These are phyloP conservation scores for Fulvia fulva DNA, from an alignment of 2,329 filamentous ascomycete species.

Conservation along the genomic window DNA sequence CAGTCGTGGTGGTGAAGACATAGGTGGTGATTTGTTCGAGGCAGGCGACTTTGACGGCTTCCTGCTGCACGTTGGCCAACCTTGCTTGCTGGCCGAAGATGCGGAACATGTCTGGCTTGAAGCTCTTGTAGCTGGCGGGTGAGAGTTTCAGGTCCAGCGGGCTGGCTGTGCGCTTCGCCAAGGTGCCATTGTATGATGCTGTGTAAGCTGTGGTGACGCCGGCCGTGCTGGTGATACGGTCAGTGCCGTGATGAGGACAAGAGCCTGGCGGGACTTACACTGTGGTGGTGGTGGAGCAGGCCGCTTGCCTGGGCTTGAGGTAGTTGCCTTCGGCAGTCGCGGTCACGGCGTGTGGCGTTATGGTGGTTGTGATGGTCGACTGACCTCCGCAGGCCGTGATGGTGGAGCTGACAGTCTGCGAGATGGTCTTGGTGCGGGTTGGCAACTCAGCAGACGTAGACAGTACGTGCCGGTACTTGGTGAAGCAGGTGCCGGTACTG, in stretches of 20 bases:
- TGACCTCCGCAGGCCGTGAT: constrained; percentile 16
- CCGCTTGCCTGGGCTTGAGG: constrained; percentile 2
- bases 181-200: constrained; percentile 20
- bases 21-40: constrained; percentile 23
- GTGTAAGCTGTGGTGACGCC: constrained; percentile 24
- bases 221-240: constrained; percentile 10
- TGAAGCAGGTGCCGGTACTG: constrained; percentile 19
- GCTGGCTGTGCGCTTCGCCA: constrained; percentile 22
- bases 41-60: constrained; percentile 24
- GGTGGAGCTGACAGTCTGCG: constrained; percentile 18
- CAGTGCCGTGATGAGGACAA: background rate
- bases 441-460: constrained; percentile 9
- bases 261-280: constrained; percentile 10
- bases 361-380: constrained; percentile 16
- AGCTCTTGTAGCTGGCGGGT: background rate
- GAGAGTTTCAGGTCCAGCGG: constrained; percentile 12
- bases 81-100: constrained; percentile 17
- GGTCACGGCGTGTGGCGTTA: constrained; percentile 20
- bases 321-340: constrained; percentile 7
- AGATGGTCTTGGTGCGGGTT: constrained; percentile 15
- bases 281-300: constrained; percentile 19
- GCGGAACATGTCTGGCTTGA: constrained; percentile 12
- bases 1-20: constrained; percentile 17
- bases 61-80: constrained; percentile 6
- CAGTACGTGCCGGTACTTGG: constrained; percentile 15